A percentile compares a stretch with the other conserved stretches of the same genome.
These are phyloP conservation scores for Delphinella strobiligena DNA, from an alignment of 2,329 filamentous ascomycete species.

Conservation along the genomic window DNA sequence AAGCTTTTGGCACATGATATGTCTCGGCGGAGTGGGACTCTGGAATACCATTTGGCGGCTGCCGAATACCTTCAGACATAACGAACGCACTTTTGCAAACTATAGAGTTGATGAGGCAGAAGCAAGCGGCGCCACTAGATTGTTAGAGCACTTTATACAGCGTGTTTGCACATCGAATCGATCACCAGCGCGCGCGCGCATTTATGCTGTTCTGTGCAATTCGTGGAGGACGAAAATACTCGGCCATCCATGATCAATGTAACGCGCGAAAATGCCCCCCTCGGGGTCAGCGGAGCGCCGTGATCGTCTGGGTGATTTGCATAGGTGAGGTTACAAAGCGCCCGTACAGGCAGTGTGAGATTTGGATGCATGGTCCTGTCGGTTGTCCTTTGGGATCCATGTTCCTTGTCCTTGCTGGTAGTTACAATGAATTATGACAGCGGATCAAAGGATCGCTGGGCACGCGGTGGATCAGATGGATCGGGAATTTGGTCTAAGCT, in stretches of 20 bases:
- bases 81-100: constrained; percentile 4
- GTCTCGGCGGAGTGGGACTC: constrained; percentile 17
- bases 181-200: too few species aligned
- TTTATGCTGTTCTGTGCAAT: neutral
- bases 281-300: neutral
- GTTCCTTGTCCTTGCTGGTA: too few species aligned
- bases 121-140: too few species aligned
- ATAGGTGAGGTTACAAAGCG: neutral
- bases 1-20: constrained; percentile 20
- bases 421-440: too few species aligned
- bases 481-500: too few species aligned
- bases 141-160: neutral
- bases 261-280: neutral
- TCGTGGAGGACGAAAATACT: too few species aligned
- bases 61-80: constrained; percentile 14
- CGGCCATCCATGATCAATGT: neutral
- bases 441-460: too few species aligned
- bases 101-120: too few species aligned
- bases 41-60: constrained; percentile 14
- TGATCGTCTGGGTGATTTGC: neutral
- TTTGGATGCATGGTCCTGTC: too few species aligned
- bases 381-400: too few species aligned
- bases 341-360: neutral
- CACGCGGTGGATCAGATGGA: too few species aligned
- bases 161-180: neutral